These are phyloP conservation scores for Claviceps capensis DNA, from an alignment of 2,329 filamentous ascomycete species.

Conservation along the genomic window DNA sequence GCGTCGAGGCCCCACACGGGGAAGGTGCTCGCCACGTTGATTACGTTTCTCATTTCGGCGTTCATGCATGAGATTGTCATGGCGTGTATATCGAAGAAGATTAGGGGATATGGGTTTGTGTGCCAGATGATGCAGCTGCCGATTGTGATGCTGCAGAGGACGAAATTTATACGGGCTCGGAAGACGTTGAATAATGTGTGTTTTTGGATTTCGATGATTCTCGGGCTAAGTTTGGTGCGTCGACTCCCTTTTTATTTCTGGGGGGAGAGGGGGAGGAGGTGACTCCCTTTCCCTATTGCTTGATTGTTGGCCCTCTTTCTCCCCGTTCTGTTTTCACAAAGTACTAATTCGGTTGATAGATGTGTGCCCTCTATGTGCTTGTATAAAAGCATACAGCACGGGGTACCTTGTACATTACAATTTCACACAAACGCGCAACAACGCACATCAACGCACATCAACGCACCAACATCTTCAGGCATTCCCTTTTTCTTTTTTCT, in stretches of 20 bases:
- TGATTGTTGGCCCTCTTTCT: too few relatives aligned
- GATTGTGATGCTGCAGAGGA: constrained; percentile 82
- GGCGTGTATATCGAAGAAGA: constrained; percentile 95
- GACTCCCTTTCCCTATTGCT: not conserved
- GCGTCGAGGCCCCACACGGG: constrained; percentile 68
- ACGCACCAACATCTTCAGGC: not conserved
- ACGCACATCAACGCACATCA: not conserved
- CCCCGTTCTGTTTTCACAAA: not conserved
- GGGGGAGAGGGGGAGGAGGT: too few relatives aligned
- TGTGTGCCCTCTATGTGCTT: constrained; percentile 40
- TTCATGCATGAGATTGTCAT: constrained; percentile 90
- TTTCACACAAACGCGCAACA: not conserved
- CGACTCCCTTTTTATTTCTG: not conserved
- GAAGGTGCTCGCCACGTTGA: constrained; percentile 62
- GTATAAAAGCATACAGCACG: constrained; percentile 16
- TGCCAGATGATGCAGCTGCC: constrained; percentile 96
- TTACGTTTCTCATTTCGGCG: constrained; percentile 85
- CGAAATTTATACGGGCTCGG: constrained; percentile 57
- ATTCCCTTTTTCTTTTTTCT: too few relatives aligned
- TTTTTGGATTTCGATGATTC: constrained; percentile 87
- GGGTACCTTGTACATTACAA: not conserved
- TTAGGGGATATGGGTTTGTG: constrained; percentile 84
- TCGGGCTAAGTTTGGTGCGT: constrained; percentile 67
- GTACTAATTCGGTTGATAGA: constrained; percentile 20
- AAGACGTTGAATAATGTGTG: constrained; percentile 76